Evolutionary conservation across 2,329 filamentous ascomycete species (phyloP), one percentile per base, ranked within the genome.

Genomic region (Aspergillus proliferans): DNA sequence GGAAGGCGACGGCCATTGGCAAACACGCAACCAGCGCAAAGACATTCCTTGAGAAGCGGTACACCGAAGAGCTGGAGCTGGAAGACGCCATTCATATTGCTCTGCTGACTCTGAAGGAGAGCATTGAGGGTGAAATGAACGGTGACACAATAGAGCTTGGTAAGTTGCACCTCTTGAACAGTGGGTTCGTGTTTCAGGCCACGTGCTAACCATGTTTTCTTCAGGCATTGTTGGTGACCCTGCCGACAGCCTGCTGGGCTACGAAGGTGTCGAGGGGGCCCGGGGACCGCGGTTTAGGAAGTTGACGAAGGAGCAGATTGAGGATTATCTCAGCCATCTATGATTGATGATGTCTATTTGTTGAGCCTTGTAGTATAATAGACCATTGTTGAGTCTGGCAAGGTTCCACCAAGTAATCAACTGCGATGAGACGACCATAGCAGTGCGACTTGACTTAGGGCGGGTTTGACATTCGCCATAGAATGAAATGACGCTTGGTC

Each of bases 21-120:
- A 98, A 98, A 83, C 95, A 91, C 67, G 93, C 93, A 47, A 95
- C 93, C 38, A 95, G 90, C 64, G 93, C 93, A 48, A 98, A 98
- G 83, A 98, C 93, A 0, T 98, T 98, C 77, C 74, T 98, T 69
- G 93, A 98, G 81, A 98, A 98, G 85, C 81, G 93, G 73, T 98
- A 97, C 76, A 96, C 91, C 4, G 93, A 98, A 69, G 91, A 91
- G 38, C 75, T 98, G 66, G 93, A 98, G 79, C 78, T 98, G 55
- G 93, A 98, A 74, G 93, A 98, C 72, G 93, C 93, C 8, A 93
- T 98, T 60, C 93, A 98, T 73, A 98, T 98, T 76, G 93, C 93
- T 52, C 81, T 98, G 48, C 77, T 98, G 69, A 98, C 93, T 22
- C 77, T 98, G 68, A 98, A 98, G 80, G 93, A 98, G 80, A 96